Conservation (phyloP, 148 eudicot genomes). For the Hydrangea macrophylla region DNA sequence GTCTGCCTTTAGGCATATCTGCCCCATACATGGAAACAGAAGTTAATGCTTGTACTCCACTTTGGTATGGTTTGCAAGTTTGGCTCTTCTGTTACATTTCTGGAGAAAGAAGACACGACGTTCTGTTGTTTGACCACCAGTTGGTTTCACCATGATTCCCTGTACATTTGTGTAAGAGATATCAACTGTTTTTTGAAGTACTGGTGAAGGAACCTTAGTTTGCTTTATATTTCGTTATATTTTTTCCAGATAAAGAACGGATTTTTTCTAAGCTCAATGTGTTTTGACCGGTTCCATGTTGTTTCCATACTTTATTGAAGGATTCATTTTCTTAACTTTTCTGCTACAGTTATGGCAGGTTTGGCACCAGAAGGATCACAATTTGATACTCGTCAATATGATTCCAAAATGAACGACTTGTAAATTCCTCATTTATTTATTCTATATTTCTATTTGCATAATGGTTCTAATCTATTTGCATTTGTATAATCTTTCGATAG, state of each 20-base stretch:
- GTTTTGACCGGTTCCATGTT: background rate
- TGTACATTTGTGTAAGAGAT: no score
- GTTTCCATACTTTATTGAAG: background rate
- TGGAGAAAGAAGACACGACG: no score
- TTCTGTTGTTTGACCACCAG: no score
- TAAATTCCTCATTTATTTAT: background rate
- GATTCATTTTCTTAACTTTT: background rate
- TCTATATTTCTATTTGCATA: background rate
- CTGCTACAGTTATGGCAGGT: constrained; percentile 25
- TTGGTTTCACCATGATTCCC: no score
- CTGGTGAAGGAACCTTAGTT: no score
- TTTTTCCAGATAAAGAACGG: no score
- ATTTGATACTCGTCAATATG: constrained; percentile 32
- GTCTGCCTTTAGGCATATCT: no score
- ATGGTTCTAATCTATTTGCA: background rate
- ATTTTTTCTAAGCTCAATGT: no score
- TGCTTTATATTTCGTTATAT: no score
- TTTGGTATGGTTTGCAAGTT: constrained; percentile 1
- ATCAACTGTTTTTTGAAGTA: no score
- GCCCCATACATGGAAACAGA: background rate
- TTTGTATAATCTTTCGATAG: background rate
- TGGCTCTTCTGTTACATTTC: background rate
- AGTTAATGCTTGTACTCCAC: background rate
- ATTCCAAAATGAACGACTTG: constrained; percentile 32
- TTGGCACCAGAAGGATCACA: constrained; percentile 29